phyloP scores from a whole-genome alignment of 2,329 filamentous ascomycete genomes.

The Cryphonectria nitschkei region DNA sequence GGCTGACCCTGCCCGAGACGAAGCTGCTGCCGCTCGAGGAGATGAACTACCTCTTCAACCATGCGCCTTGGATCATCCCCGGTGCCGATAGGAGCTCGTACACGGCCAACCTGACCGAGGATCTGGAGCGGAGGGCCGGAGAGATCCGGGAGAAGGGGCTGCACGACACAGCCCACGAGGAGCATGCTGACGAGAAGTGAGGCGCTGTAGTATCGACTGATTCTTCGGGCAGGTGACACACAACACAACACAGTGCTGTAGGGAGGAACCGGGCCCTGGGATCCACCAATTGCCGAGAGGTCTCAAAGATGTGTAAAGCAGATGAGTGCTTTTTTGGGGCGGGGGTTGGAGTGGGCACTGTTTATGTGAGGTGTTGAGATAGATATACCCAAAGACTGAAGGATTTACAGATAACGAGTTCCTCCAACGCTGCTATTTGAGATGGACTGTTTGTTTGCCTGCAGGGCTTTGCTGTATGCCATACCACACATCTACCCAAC shows the following conservation, averaged over 20 bases:
- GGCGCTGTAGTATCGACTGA: background rate
- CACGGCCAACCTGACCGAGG: constrained; percentile 46
- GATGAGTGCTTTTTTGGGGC: background rate
- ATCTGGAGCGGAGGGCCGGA: constrained; percentile 60
- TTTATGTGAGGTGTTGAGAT: background rate
- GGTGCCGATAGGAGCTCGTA: constrained; percentile 58
- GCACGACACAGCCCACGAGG: constrained; percentile 19
- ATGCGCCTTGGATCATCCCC: constrained; percentile 64
- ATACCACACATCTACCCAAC: background rate
- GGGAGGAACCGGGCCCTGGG: background rate
- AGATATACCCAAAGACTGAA: background rate
- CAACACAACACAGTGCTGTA: background rate
- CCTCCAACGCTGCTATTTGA: background rate
- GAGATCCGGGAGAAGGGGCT: constrained; percentile 57
- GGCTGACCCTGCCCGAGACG: constrained; percentile 66
- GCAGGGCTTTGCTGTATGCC: background rate
- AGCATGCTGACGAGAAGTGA: constrained; percentile 16
- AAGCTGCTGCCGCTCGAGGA: constrained; percentile 64
- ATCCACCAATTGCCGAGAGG: background rate
- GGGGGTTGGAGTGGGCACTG: background rate
- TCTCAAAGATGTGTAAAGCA: background rate
- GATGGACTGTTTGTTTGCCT: background rate
- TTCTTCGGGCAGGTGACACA: background rate
- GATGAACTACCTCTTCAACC: constrained; percentile 65
- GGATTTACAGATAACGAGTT: background rate